Evolutionary conservation across 75 land plant genomes (phyloP).

Genomic region (Chamaecyparis obtusa): DNA sequence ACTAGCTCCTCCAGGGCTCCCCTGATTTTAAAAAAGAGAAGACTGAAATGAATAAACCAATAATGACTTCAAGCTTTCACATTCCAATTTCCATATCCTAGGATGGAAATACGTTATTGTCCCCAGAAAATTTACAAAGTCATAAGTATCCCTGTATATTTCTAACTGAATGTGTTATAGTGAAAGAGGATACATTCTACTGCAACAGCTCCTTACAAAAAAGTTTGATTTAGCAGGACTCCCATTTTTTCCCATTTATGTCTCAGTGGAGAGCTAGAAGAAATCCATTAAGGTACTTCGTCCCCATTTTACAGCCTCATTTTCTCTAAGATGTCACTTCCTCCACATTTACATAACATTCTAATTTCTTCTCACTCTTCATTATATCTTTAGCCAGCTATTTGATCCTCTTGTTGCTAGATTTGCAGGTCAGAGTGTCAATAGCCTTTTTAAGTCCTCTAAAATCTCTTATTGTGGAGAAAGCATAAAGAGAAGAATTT

Average conservation of each 20-base stretch:
- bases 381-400: neutral
- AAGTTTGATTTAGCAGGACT: neutral
- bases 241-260: neutral
- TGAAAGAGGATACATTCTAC: neutral
- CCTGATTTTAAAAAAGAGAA: no score
- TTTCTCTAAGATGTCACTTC: neutral
- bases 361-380: neutral
- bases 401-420: neutral
- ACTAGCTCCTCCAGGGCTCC: no score
- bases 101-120: no score
- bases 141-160: no score
- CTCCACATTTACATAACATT: neutral
- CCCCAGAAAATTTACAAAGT: no score
- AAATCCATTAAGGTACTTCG: neutral
- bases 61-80: no score
- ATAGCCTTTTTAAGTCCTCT: neutral
- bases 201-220: neutral
- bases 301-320: no score
- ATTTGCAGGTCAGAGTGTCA: neutral
- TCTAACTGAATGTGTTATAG: no score
- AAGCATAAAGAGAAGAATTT: neutral
- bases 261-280: neutral
- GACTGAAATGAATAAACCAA: no score
- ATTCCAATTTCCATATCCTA: no score
- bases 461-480: neutral